Base-by-base conservation (phyloP, 2,329 filamentous ascomycete genomes). In the Diplodia sapinea region DNA sequence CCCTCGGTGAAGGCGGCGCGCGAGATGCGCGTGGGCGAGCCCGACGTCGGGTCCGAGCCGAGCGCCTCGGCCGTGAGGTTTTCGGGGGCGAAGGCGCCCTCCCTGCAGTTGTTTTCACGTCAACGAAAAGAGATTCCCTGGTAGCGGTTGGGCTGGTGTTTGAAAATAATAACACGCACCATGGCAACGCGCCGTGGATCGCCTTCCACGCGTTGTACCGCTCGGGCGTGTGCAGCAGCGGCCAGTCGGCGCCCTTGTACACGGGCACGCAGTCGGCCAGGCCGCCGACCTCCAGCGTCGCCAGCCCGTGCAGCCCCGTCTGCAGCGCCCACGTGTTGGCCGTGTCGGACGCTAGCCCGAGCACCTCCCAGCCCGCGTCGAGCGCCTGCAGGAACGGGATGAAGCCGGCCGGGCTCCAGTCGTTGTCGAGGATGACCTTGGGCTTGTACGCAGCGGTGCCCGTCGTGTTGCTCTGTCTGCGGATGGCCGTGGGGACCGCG, bases 191-290 rank as follows among this genome's bases (percentile, higher is more conserved):
- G 1, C 82, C 83, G 65, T 83, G 79, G 2, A 83, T 72, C 4
- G 74, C 69, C 68, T 83, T 78, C 81, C 82, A 84, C 5, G 79
- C 76, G 63, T 80, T 76, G 72, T 83, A 81, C 0, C 80, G 76
- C 49, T 78, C 73, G 0, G 80, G 79, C 0, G 81, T 84, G 69
- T 83, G 82, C 50, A 84, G 73, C 12, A 85, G 73, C 0, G 83
- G 83, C 68, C 81, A 83, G 69, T 83, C 75, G 62, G 81, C 72
- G 12, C 83, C 83, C 33, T 80, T 76, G 69, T 82, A 78, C 2
- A 85, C 82, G 0, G 83, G 83, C 47, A 85, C 82, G 69, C 83
- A 85, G 55, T 47, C n/a, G 43, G 74, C 76, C 1, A 85, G 71
- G 62, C 80, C 80, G 15, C 82, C 82, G 13, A 80, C 72, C 71